phyloP scores from a whole-genome alignment of 2,329 filamentous ascomycete species.

The Exserohilum turcica region DNA sequence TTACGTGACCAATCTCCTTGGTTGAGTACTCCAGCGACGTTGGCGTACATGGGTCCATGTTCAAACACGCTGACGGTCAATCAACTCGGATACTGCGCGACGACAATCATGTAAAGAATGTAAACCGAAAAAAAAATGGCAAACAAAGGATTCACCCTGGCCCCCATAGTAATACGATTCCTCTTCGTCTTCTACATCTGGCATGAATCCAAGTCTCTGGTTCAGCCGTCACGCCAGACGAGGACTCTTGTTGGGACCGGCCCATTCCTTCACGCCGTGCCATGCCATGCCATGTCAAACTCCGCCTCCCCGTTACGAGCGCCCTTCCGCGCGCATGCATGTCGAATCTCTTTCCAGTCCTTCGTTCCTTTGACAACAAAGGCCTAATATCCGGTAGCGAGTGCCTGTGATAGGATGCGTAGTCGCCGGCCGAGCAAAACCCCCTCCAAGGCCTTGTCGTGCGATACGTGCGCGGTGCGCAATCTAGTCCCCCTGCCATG shows the following conservation, averaged over 20 bases:
- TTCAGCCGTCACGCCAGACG: slow-evolving; percentile 5
- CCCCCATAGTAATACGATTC: not conserved
- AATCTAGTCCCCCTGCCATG: slow-evolving; percentile 3
- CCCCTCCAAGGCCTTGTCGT: not conserved
- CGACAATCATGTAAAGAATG: too few relatives aligned
- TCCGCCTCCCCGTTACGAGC: not conserved
- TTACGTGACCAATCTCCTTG: not conserved
- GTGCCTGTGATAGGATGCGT: slow-evolving; percentile 6
- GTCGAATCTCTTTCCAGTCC: not conserved
- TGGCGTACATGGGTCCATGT: too few relatives aligned
- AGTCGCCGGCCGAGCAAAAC: slow-evolving; percentile 2
- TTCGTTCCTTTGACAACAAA: not conserved
- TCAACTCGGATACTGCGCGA: too few relatives aligned
- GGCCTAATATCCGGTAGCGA: slow-evolving; percentile 4
- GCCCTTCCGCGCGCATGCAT: slow-evolving; percentile 2
- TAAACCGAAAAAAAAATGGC: not conserved
- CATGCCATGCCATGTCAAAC: not conserved
- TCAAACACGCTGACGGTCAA: too few relatives aligned
- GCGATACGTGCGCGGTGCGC: not conserved
- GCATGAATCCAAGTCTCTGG: slow-evolving; percentile 4
- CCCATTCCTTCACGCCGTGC: slow-evolving; percentile 5
- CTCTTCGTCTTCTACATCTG: not conserved
- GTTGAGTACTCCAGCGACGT: too few relatives aligned
- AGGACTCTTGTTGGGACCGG: slow-evolving; percentile 7
- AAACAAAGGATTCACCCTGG: not conserved